A percentile compares a stretch with the other conserved stretches of the same genome.
Conservation (phyloP, 2,329 filamentous ascomycete genomes). For the Proliferodiscus dingleyae region DNA sequence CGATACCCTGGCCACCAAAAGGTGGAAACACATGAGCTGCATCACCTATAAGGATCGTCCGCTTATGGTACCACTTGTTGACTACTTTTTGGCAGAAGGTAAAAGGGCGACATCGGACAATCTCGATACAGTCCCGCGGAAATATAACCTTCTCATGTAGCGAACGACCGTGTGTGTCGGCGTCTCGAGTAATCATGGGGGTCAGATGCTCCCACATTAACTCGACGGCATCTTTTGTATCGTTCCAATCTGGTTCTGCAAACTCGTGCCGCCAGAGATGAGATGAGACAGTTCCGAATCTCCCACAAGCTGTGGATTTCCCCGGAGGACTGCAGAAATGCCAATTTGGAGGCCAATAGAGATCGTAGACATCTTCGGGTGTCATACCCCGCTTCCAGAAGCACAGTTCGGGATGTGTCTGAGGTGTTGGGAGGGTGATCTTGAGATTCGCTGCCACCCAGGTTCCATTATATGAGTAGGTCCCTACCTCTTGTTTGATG, state of each 20-base stretch:
- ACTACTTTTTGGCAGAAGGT: constrained; percentile 43
- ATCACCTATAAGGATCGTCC: constrained; percentile 43
- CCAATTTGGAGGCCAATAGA: constrained; percentile 41
- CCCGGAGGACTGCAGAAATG: constrained; percentile 40
- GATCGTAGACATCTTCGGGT: constrained; percentile 42
- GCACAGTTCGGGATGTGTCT: constrained; percentile 44
- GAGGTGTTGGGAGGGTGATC: constrained; percentile 38
- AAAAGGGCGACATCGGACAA: too few species aligned
- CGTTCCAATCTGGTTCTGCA: too few species aligned
- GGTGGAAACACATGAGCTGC: constrained; percentile 49
- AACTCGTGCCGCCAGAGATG: constrained; percentile 40
- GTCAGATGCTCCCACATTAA: too few species aligned
- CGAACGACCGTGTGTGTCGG: too few species aligned
- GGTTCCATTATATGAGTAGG: constrained; percentile 2
- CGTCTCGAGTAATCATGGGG: too few species aligned
- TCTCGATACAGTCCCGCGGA: too few species aligned
- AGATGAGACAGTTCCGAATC: constrained; percentile 32
- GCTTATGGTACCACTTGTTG: constrained; percentile 41
- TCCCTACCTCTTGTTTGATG: constrained; percentile 31
- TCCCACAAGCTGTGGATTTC: constrained; percentile 39
- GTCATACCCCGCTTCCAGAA: constrained; percentile 43
- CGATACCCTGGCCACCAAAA: constrained; percentile 40
- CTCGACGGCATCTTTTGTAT: too few species aligned
- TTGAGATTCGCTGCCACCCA: constrained; percentile 47
- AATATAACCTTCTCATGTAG: too few species aligned